A percentile compares a stretch with the other conserved stretches of the same genome.
Conservation (phyloP, 257 asterid species). For the Linaria vulgaris region DNA sequence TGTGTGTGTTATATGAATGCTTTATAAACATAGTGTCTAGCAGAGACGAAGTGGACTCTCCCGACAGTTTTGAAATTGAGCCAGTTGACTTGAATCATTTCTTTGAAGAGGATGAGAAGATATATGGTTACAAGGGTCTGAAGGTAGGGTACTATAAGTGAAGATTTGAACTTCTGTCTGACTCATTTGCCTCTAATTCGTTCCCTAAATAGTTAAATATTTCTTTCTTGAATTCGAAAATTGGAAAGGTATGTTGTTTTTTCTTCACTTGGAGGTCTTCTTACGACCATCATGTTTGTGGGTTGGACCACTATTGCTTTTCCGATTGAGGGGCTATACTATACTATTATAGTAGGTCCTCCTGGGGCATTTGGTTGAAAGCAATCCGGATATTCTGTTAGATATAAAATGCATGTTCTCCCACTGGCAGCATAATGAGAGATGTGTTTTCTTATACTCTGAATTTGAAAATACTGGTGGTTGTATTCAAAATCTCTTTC, state of each 20-base stretch:
- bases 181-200: neutral
- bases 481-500: neutral
- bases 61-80: constrained; percentile 51
- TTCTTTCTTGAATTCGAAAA: no score
- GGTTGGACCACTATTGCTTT: neutral
- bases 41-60: constrained; percentile 73
- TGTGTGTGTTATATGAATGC: constrained; percentile 3
- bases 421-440: neutral
- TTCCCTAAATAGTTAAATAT: no score
- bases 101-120: constrained; percentile 73
- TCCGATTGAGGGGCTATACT: neutral
- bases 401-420: neutral
- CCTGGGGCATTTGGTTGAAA: neutral
- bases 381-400: neutral
- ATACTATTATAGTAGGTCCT: neutral
- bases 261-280: neutral
- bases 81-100: constrained; percentile 75
- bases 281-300: neutral
- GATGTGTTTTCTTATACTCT: neutral
- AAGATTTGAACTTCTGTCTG: neutral
- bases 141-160: constrained; percentile 48
- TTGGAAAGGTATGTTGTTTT: neutral
- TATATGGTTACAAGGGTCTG: constrained; percentile 78
- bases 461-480: neutral
- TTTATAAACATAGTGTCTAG: constrained; percentile 50